phyloP scores from a whole-genome alignment of 768 basidiomycete species.

The Thelephora ganbajun region DNA sequence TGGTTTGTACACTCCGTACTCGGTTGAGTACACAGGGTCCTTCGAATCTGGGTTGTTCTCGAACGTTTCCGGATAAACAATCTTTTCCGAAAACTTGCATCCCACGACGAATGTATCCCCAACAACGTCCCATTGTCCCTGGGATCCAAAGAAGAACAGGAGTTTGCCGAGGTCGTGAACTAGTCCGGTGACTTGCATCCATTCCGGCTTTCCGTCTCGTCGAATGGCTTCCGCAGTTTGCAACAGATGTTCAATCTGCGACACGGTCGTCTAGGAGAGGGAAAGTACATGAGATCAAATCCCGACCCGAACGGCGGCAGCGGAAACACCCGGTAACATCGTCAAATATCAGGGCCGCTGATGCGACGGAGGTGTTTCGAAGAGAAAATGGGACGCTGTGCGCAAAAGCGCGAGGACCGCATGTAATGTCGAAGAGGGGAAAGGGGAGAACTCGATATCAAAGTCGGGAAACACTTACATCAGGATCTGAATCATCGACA shows the following conservation, averaged over 20 bases:
- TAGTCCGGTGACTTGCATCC: slow-evolving; percentile 85
- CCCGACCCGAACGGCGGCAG: background rate
- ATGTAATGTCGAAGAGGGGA: too few relatives aligned
- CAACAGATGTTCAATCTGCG: slow-evolving; percentile 83
- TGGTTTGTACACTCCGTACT: slow-evolving; percentile 63
- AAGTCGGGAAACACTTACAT: slow-evolving; percentile 27
- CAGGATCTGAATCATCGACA: slow-evolving; percentile 85
- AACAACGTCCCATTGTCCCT: slow-evolving; percentile 93
- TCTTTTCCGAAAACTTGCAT: slow-evolving; percentile 74
- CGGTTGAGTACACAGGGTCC: slow-evolving; percentile 54
- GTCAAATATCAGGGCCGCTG: background rate
- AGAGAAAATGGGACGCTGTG: too few relatives aligned
- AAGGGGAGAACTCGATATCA: background rate
- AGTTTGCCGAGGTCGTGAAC: slow-evolving; percentile 88
- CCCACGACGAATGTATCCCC: slow-evolving; percentile 79
- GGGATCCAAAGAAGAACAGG: slow-evolving; percentile 66
- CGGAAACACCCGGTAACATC: background rate
- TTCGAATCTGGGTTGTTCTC: slow-evolving; percentile 52
- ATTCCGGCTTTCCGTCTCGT: slow-evolving; percentile 75
- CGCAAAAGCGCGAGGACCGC: too few relatives aligned
- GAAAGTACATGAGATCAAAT: slow-evolving; percentile 3
- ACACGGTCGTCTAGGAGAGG: slow-evolving; percentile 42
- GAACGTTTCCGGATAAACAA: slow-evolving; percentile 72
- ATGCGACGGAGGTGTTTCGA: background rate
- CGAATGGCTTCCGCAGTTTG: slow-evolving; percentile 89